A percentile compares a stretch with the other conserved stretches of the same genome.
Conservation (phyloP, 1,284 basidiomycete genomes). For the Naganishia cerealis region DNA sequence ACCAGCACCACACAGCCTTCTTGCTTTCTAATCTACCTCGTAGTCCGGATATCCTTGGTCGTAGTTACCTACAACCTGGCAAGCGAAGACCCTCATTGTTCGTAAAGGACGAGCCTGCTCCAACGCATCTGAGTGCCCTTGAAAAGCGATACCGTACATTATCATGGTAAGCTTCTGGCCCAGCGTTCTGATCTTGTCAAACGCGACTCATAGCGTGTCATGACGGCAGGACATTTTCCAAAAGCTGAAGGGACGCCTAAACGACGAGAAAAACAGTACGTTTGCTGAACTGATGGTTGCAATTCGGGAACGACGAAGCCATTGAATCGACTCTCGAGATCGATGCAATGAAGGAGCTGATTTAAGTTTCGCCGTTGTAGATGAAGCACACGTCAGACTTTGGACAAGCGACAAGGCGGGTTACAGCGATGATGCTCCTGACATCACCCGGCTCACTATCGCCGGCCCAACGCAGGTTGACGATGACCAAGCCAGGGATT, state of each 20-base stretch:
- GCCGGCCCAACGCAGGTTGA: background rate
- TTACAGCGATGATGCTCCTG: background rate
- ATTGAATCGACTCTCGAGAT: background rate
- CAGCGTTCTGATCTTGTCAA: background rate
- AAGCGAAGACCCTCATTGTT: too few relatives aligned
- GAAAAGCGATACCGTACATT: too few relatives aligned
- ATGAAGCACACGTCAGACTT: background rate
- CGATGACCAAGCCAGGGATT: background rate
- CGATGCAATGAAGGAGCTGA: background rate
- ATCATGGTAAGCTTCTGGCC: background rate
- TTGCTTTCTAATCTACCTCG: too few relatives aligned
- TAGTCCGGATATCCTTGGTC: too few relatives aligned
- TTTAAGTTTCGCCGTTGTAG: background rate
- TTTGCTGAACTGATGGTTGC: background rate
- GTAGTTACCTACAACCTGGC: too few relatives aligned
- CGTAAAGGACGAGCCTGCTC: too few relatives aligned
- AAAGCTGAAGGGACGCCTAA: background rate
- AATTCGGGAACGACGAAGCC: background rate
- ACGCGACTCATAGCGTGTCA: background rate
- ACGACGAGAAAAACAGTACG: background rate
- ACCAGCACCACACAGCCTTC: too few relatives aligned
- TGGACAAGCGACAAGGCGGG: background rate
- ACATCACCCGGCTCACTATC: background rate
- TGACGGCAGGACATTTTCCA: background rate
- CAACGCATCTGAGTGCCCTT: too few relatives aligned